Evolutionary conservation across 208 protist species (phyloP), one percentile per base, ranked within the genome.

Genomic region (Leishmania aethiopica): DNA sequence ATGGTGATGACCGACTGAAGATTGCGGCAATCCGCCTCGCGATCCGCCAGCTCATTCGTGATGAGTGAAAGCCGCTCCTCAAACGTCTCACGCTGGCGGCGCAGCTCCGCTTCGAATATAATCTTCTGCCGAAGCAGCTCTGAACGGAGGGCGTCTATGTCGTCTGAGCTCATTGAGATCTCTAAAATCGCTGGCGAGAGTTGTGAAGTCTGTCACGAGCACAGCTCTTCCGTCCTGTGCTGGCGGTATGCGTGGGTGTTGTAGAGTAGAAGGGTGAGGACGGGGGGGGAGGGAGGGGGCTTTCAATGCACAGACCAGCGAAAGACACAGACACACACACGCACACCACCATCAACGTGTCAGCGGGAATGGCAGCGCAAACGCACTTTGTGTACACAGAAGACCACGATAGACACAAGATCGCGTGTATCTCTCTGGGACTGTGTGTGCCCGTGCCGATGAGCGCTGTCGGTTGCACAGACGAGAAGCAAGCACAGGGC

Each of bases 1-100:
- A 97, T 96, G 53, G 95, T 97, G 42, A 98, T 90, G 42, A 96
- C 94, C 25, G 92, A 87, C 81, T 98, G 95, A n/a, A 98, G 88
- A 64, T 96, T 96, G 32, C 93, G 91, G 84, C 94, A 97, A 78
- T 98, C 95, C 2, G 92, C 94, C 82, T 98, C 93, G 47, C 95
- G 88, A 49, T 95, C 92, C 10, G 92, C 95, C 3, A 98, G 85
- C 82, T 96, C 93, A 71, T 94, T 84, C 17, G 91, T 57, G 62
- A 96, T 79, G 32, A 76, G 40, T 7, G 85, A 60, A 2, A 97
- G 74, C 15, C 89, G 91, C 84, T 94, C 91, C 45, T 96, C 94
- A 78, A 96, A 96, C 37, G 70, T 67, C 51, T 98, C 93, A 37
- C 94, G 87, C 78, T 97, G 93, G 28, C 95, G 92, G 3, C 91